Base-by-base conservation (phyloP, 345 rosid genomes). In the Odontarrhena argentea region DNA sequence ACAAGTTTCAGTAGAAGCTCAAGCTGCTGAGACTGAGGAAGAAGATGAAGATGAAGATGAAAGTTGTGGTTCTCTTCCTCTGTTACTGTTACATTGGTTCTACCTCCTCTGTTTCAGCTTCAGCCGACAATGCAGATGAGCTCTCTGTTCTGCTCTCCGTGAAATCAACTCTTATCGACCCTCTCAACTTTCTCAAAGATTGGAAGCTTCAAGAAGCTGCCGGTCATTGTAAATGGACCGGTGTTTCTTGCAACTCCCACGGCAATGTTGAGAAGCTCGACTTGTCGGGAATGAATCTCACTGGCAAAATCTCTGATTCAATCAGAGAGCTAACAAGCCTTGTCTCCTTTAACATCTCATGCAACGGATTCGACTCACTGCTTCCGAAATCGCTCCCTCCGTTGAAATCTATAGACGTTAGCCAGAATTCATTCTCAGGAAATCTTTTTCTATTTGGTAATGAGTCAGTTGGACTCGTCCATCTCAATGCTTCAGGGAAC, bases 401-500 rank as follows among this genome's bases (percentile, higher is more conserved):
- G 10, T 70, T 92, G 55, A 47, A 55, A 63, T 79, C 78, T 60
- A 32, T 92, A 63, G 97, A 92, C 34, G 68, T 87, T 9, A 89
- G 97, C 69, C 91, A 87, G 83, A 92, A 92, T 56, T 76, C 79
- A 24, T 80, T 83, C 75, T 53, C 67, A 10, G 92, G 89, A 24
- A 67, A 51, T 73, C 74, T 74, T 47, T 84, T 89, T 22, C 78
- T 85, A 0, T 40, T 63, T 15, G 94, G 96, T 1, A 91, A 86
- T 14, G 80, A 77, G 46, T 74, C 85, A 46, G 56, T 73, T 40
- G 87, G 85, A 14, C 78, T 92, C 11, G 74, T 76, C 12, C 83
- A 76, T 26, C 71, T 92, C 42, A 89, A 92, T 82, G 97, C 89
- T 70, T 93, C 98, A 5, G 81, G 96, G 70, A 93, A 93, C 65